Base-by-base conservation (phyloP, 2,329 filamentous ascomycete genomes). In the Fusarium tjaetaba region DNA sequence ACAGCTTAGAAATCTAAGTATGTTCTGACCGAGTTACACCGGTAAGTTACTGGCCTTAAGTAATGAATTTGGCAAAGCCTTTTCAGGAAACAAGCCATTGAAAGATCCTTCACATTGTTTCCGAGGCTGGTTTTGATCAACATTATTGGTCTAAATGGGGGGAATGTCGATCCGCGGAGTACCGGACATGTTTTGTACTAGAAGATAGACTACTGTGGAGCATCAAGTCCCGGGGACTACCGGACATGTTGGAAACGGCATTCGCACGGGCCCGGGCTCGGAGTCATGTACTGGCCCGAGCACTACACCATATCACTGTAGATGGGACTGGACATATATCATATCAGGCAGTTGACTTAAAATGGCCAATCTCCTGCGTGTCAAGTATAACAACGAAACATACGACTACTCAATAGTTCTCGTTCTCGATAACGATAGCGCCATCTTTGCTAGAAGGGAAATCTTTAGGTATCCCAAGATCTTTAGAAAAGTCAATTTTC, bases 1-100 rank as follows among this genome's bases (percentile, higher is more conserved):
- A 7, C 43, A 46, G 43, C 11, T 46, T 20, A 9, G 11, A 28
- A 20, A 4, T n/a, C 1, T 10, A 10, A n/a, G 39, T 41, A n/a
- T 8, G 9, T 10, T 0, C 5, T n/a, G 9, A 7, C 9, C 22
- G 13, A 41, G 22, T 15, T 5, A 15, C 4, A n/a, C 4, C 1
- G 22, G 39, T 1, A 41, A 14, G 5, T 8, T n/a, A 14, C 8
- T n/a, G 2, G 39, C 39, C 22, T 41, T 41, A 41, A 41, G 22
- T 41, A 41, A 22, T 41, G 5, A 22, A 22, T 7, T 11, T 5
- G 20, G 11, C 38, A 22, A 39, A 41, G 1, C 39, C 9, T 14
- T 22, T 41, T 11, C 14, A 3, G 2, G 11, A 8, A 41, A 22
- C 7, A 13, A 22, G 6, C 13, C 11, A 11, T 9, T 11, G 4